These are phyloP conservation scores for Cyberlindnera mrakii DNA, from an alignment of 805 yeast genomes.

Conservation along the genomic window DNA sequence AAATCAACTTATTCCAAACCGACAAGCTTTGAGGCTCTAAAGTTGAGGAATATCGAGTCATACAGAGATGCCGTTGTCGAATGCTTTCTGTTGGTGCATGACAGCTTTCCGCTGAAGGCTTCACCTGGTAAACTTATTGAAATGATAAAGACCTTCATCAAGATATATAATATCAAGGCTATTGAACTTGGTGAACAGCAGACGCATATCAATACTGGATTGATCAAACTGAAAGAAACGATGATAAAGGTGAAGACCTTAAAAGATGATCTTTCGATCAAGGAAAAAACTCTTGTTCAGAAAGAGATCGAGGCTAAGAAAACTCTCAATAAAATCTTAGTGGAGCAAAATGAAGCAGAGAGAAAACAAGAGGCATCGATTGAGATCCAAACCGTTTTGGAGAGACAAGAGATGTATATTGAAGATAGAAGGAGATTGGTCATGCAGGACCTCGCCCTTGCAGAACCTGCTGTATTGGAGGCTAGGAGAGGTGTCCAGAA, in stretches of 20 bases:
- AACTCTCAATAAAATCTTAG: slow-evolving; percentile 69
- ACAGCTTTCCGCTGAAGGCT: slow-evolving; percentile 7
- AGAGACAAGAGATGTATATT: slow-evolving; percentile 59
- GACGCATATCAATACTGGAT: slow-evolving; percentile 65
- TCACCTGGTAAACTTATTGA: slow-evolving; percentile 55
- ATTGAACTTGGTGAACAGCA: slow-evolving; percentile 55
- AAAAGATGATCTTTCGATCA: slow-evolving; percentile 45
- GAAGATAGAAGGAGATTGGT: slow-evolving; percentile 48
- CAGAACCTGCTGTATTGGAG: slow-evolving; percentile 78
- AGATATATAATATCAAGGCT: slow-evolving; percentile 37
- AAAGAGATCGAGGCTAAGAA: slow-evolving; percentile 67
- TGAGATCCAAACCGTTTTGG: slow-evolving; percentile 65
- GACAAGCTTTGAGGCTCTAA: slow-evolving; percentile 8
- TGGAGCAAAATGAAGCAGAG: slow-evolving; percentile 89
- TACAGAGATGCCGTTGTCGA: slow-evolving; percentile 43
- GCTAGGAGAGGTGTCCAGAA: slow-evolving; percentile 89
- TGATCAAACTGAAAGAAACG: slow-evolving; percentile 71
- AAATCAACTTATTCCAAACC: slow-evolving; percentile 36
- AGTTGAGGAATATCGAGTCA: slow-evolving; percentile 11
- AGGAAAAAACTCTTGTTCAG: slow-evolving; percentile 39
- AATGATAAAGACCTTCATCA: slow-evolving; percentile 39
- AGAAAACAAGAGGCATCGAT: slow-evolving; percentile 81
- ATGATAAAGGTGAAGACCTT: slow-evolving; percentile 64
- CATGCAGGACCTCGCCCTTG: slow-evolving; percentile 56
- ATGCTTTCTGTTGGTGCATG: slow-evolving; percentile 42